phyloP scores from a whole-genome alignment of 2,329 filamentous ascomycete species.

The Fusarium tjaetaba region DNA sequence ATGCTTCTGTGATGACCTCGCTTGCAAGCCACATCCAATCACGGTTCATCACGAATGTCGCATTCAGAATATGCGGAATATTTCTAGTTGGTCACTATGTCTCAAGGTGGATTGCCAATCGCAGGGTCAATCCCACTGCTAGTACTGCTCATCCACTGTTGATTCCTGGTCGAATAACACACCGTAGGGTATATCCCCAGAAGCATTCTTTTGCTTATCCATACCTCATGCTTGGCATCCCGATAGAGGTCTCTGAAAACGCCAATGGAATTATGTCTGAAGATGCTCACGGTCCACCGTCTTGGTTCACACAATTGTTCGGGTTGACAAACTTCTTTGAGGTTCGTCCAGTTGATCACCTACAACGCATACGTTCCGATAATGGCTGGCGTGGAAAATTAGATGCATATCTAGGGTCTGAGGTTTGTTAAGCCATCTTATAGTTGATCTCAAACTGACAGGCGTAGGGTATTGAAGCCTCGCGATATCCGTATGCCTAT shows the following conservation, averaged over 20 bases:
- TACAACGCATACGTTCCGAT: slow-evolving; percentile 62
- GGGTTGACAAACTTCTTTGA: slow-evolving; percentile 62
- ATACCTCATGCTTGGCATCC: slow-evolving; percentile 75
- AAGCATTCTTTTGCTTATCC: slow-evolving; percentile 76
- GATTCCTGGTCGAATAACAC: slow-evolving; percentile 72
- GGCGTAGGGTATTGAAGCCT: slow-evolving; percentile 64
- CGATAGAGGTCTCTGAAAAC: slow-evolving; percentile 68
- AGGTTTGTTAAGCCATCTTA: slow-evolving; percentile 54
- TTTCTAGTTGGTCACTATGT: neutral
- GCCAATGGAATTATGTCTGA: slow-evolving; percentile 66
- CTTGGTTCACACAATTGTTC: slow-evolving; percentile 46
- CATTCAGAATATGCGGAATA: neutral
- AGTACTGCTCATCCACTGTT: slow-evolving; percentile 57
- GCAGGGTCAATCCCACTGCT: neutral
- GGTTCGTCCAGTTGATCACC: slow-evolving; percentile 68
- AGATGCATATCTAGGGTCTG: slow-evolving; percentile 64
- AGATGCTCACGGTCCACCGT: slow-evolving; percentile 39
- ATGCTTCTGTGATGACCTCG: neutral
- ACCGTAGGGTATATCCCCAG: slow-evolving; percentile 73
- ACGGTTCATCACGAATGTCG: neutral
- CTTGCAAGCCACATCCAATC: neutral
- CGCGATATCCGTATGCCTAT: slow-evolving; percentile 73
- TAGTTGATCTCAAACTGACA: slow-evolving; percentile 10
- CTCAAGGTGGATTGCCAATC: neutral
- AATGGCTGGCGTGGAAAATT: slow-evolving; percentile 72